phyloP scores from a whole-genome alignment of 1,284 basidiomycete species.

The Heterobasidion irregulare region DNA sequence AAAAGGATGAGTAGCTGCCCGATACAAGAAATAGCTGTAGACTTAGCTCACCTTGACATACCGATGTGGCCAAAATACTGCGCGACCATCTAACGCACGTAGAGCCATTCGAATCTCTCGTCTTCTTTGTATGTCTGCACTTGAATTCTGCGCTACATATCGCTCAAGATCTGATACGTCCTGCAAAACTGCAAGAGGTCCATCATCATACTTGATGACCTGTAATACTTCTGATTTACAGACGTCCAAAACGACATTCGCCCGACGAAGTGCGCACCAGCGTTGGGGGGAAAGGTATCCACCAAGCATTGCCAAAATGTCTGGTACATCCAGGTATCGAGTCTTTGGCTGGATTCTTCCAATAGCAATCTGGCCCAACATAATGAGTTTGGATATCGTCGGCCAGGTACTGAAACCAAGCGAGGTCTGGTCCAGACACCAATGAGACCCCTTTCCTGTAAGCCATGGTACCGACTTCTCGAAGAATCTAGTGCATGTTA shows the following conservation, averaged over 20 bases:
- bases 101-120: conserved; percentile 62
- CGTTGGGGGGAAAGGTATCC: conserved; percentile 72
- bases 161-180: conserved; percentile 44
- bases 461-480: conserved; percentile 49
- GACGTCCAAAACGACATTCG: not conserved
- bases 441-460: conserved; percentile 45
- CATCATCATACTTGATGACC: conserved; percentile 72
- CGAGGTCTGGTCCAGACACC: conserved; percentile 37
- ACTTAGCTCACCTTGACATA: conserved; percentile 38
- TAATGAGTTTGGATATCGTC: conserved; percentile 46
- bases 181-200: conserved; percentile 39
- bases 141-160: conserved; percentile 62
- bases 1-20: conserved; percentile 8
- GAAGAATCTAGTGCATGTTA: conserved; percentile 40
- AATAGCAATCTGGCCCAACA: conserved; percentile 66
- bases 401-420: conserved; percentile 36
- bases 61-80: conserved; percentile 60
- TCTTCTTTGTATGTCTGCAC: conserved; percentile 36
- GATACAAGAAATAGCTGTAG: not conserved
- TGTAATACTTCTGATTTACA: conserved; percentile 15
- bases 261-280: conserved; percentile 33
- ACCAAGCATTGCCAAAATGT: conserved; percentile 71
- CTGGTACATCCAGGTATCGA: conserved; percentile 30
- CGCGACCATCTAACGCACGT: conserved; percentile 60
- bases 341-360: conserved; percentile 32